Conservation (phyloP, 805 yeast genomes). For the Candida mattraensis region DNA sequence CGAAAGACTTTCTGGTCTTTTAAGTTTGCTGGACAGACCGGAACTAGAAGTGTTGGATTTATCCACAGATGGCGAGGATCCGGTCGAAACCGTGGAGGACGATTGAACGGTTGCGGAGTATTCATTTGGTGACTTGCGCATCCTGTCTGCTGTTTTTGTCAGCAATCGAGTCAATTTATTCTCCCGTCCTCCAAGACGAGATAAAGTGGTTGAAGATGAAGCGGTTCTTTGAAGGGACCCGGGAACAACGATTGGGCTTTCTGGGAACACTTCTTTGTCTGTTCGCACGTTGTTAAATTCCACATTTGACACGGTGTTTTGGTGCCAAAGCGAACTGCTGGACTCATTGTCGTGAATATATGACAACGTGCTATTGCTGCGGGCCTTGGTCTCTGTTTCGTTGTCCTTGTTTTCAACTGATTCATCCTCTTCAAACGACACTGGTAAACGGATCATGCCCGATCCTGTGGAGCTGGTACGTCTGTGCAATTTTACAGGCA, state of each 20-base stretch:
- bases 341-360: slow-evolving; percentile 18
- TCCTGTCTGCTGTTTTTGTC: slow-evolving; percentile 22
- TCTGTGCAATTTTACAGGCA: too few relatives aligned
- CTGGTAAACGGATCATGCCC: too few relatives aligned
- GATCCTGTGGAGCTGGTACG: slow-evolving; percentile 9
- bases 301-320: slow-evolving; percentile 31
- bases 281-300: slow-evolving; percentile 35
- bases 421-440: too few relatives aligned
- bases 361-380: slow-evolving; percentile 12
- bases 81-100: slow-evolving; percentile 2
- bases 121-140: slow-evolving; percentile 21
- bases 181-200: slow-evolving; percentile 23
- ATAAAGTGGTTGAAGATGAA: slow-evolving; percentile 25
- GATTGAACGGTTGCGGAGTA: background rate
- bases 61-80: slow-evolving; percentile 12
- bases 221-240: slow-evolving; percentile 18
- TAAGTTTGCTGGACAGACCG: slow-evolving; percentile 24
- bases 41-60: slow-evolving; percentile 5
- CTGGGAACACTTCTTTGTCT: slow-evolving; percentile 13
- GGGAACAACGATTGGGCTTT: slow-evolving; percentile 1
- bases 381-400: slow-evolving; percentile 9
- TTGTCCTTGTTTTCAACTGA: too few relatives aligned
- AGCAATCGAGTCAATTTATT: slow-evolving; percentile 25
- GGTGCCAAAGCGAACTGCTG: slow-evolving; percentile 18
- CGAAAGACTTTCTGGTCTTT: slow-evolving; percentile 28